Base-by-base conservation (phyloP, 78 protist genomes). In the Dictyostelium capitatum region DNA sequence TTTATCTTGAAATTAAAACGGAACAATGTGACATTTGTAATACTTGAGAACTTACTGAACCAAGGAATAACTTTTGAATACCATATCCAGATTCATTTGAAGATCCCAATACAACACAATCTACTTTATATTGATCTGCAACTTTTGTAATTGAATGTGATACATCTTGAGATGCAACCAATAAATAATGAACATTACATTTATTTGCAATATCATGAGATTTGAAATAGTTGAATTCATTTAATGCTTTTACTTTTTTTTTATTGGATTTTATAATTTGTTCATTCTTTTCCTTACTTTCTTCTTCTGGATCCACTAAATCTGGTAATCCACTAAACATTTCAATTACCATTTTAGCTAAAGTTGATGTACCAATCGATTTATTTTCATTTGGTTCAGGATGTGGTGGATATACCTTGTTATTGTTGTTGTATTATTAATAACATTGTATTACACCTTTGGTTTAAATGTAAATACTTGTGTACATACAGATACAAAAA, bases 261-360 rank as follows among this genome's bases (percentile, higher is more conserved):
- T 75, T 77, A 70, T 84, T 84, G 17, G 92, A 72, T 57, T 17
- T 84, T 37, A 54, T 57, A 5, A 74, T 32, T 48, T 74, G 74
- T 41, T 84, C 32, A n/a, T 41, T 56, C 8, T 17, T 57, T 37
- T 74, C 82, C 10, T 25, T n/a, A 14, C 7, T 67, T 12, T 75
- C 82, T 47, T 72, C 82, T 11, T 48, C 62, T 8, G 82, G 23
- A 62, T 84, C 92, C 0, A 84, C 92, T 15, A 84, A 53, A 59
- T 84, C 92, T 10, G 92, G 92, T 12, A 84, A 75, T 4, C 92
- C 83, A 17, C 83, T 57, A 28, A 84, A 74, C 57, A 84, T 74
- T 75, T 84, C 92, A 15, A 84, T 67, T 19, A 59, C 82, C 92
- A 84, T 84, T 51, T 62, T 84, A 14, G 82, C 37, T 14, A 84